Evolutionary conservation across 2,329 filamentous ascomycete species (phyloP), one percentile per base, ranked within the genome.

Genomic region (Colletotrichum somersetense): DNA sequence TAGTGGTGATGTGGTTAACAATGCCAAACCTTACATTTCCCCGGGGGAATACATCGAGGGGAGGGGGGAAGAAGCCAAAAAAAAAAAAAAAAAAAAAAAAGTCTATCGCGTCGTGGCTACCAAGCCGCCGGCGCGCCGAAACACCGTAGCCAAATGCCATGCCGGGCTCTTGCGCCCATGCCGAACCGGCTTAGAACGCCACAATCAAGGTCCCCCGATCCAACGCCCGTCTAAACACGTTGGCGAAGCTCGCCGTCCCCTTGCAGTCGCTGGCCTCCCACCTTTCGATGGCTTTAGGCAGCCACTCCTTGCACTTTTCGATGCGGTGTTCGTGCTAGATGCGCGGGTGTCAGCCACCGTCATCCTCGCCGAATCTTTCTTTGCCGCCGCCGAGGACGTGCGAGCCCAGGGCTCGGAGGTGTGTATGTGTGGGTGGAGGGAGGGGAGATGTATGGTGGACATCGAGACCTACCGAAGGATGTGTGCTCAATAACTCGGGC

Each of bases 401-500:
- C 16, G 48, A 69, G 14, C 4, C 6, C n/a, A 58, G 33, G 7
- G 16, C 10, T 4, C 23, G 5, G 18, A n/a, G 20, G 20, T 4
- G 30, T 30, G 30, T 30, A 5, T 30, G 30, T 30, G 30, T 5
- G 30, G 30, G 30, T 30, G 20, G 44, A 18, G 20, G 1, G 20
- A 3, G 8, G 3, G 20, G 20, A 1, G 18, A 20, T 46, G 20
- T n/a, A 50, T 62, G 20, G 67, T n/a, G 50, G 8, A 46, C 16
- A 18, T 52, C 16, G 12, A 33, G 10, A 83, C 88, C 72, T 83
- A 91, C 89, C 74, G 91, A 91, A 46, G 93, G 93, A 83, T 96
- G 93, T 7, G 93, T 95, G 77, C 89, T 92, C 76, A 94, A 81
- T 83, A 93, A 91, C 80, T 95, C 91, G 1, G 92, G 92, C 44